Base-by-base conservation (phyloP, 148 eudicot species). In the Selenicereus undatus region DNA sequence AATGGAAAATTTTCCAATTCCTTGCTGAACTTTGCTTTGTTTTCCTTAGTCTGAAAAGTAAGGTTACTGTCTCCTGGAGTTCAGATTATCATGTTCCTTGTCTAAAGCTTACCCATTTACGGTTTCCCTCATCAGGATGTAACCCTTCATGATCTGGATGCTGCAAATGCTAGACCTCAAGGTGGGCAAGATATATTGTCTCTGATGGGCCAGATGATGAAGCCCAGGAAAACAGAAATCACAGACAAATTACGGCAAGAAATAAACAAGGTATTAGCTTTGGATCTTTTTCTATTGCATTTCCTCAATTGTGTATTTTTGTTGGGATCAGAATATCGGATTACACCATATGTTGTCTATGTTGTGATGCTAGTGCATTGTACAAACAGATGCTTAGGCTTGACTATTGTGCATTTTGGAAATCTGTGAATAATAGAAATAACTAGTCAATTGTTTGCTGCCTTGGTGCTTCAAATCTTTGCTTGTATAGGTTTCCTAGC, bases 121-220 rank as follows among this genome's bases (percentile, higher is more conserved):
- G 73, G 4, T 50, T 71, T 70, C 52, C 51, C 54, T 81, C 81
- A 64, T 73, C 91, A 97, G 99, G 98, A 97, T 90, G 99, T 97
- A 78, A 94, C 99, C 20, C 84, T 94, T 72, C 99, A 94, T 84
- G 99, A 97, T 87, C 88, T 97, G 65, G 99, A 97, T 91, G 98
- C 98, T 86, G 99, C 99, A 86, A 97, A 97, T 86, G 99, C 98
- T 82, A 91, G 98, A 80, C 99, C 99, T 68, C 99, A 97, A 89
- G 99, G 99, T 74, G 99, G 99, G 20, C 99, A 97, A 81, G 99
- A 97, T 83, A 94, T 94, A 84, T 78, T 94, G 77, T 97, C 99
- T 75, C 88, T 97, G 29, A 97, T 97, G 98, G 93, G 93, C 81
- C 99, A 97, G 87, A 97, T 97, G 98, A 92, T 94, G 94, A 94